Evolutionary conservation across 2,329 filamentous ascomycete genomes (phyloP).

Genomic region (Cercospora citrullina): DNA sequence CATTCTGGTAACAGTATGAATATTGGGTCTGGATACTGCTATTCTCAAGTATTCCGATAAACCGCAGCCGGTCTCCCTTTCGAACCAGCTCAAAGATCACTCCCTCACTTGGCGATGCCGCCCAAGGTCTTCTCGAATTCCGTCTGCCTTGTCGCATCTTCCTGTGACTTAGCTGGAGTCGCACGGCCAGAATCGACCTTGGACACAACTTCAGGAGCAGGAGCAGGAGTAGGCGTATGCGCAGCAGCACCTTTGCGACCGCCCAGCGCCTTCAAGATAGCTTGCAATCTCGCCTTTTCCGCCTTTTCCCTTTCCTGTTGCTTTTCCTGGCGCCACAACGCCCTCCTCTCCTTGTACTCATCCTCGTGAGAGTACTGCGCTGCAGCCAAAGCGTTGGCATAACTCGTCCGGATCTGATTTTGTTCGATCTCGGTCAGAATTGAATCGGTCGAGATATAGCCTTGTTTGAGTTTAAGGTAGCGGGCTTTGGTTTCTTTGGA

Average conservation of each 20-base stretch:
- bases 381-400: not conserved
- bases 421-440: constrained; percentile 1
- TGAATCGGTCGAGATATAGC: not conserved
- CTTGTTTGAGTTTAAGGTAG: not conserved
- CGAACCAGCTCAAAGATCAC: not conserved
- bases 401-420: not conserved
- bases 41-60: not conserved
- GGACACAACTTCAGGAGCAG: not conserved
- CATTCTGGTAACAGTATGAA: not conserved
- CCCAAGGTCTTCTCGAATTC: not conserved
- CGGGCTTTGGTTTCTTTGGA: not conserved
- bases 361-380: not conserved
- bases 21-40: not conserved
- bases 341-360: not conserved
- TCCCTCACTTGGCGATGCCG: not conserved
- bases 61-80: not conserved
- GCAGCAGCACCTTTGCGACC: not conserved
- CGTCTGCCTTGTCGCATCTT: not conserved
- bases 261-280: constrained; percentile 1
- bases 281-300: not conserved
- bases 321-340: not conserved
- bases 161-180: not conserved
- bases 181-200: not conserved
- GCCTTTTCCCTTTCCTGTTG: not conserved
- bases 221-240: not conserved